Percentiles rank a stretch among this genome's conserved stretches.
phyloP scores from a whole-genome alignment of 1,284 basidiomycete species.

The Heterobasidion occidentale region DNA sequence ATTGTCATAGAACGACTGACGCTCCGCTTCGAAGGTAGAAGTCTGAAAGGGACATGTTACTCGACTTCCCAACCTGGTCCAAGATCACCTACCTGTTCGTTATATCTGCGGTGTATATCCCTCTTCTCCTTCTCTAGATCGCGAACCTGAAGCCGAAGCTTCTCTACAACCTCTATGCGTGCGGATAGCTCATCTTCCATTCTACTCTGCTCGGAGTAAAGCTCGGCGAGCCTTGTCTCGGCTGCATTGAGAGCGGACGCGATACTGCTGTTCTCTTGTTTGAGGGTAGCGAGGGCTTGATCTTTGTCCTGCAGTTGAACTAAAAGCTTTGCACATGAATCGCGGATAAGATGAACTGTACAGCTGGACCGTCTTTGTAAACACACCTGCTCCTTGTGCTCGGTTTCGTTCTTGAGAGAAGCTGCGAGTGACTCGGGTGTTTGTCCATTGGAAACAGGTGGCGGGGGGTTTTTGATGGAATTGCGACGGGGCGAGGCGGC shows the following conservation, averaged over 20 bases:
- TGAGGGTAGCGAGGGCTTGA: conserved; percentile 50
- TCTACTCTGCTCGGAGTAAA: conserved; percentile 72
- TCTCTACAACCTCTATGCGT: conserved; percentile 72
- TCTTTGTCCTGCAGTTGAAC: conserved; percentile 73
- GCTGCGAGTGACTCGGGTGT: conserved; percentile 46
- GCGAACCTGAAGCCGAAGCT: conserved; percentile 66
- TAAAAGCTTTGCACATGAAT: conserved; percentile 42
- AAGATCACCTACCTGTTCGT: conserved; percentile 57
- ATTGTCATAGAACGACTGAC: conserved; percentile 81
- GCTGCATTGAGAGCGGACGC: conserved; percentile 55
- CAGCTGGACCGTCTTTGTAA: background rate
- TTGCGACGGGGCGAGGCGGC: conserved; percentile 37
- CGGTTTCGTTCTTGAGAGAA: conserved; percentile 65
- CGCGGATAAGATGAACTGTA: conserved; percentile 6
- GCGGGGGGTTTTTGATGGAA: conserved; percentile 35
- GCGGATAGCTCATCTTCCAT: conserved; percentile 71
- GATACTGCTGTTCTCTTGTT: conserved; percentile 55
- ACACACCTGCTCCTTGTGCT: conserved; percentile 71
- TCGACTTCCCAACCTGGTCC: background rate
- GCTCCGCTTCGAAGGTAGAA: conserved; percentile 73
- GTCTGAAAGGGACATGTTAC: conserved; percentile 34
- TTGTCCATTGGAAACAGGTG: conserved; percentile 31
- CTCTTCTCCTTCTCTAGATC: conserved; percentile 79
- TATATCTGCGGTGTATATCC: conserved; percentile 69
- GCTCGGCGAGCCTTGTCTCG: conserved; percentile 62